A percentile compares a stretch with the other conserved stretches of the same genome.
These are phyloP conservation scores for Saksenaea oblongispora DNA, from an alignment of 371 early-diverging fungal genomes.

Conservation along the genomic window DNA sequence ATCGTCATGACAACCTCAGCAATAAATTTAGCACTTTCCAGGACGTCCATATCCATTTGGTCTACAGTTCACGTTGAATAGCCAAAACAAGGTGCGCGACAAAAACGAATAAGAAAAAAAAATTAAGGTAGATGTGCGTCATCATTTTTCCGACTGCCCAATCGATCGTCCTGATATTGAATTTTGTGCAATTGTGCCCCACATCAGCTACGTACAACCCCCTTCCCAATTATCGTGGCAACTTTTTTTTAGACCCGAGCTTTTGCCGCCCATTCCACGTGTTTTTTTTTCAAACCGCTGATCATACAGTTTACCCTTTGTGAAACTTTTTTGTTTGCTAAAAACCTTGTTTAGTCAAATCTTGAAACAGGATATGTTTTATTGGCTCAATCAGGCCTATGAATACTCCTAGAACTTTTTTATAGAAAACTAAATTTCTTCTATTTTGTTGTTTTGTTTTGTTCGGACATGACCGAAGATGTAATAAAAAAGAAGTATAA, in stretches of 20 bases:
- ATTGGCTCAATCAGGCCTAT: not conserved
- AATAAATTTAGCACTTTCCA: slow-evolving; percentile 64
- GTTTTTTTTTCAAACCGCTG: not conserved
- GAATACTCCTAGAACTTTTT: not conserved
- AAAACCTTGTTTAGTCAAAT: not conserved
- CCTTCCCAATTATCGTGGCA: not conserved
- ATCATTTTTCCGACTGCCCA: not conserved
- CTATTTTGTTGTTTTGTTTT: not conserved
- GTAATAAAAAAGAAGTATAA: not conserved
- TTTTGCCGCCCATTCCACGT: not conserved
- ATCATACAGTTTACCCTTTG: slow-evolving; percentile 3
- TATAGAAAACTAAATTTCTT: not conserved
- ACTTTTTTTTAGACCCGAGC: slow-evolving; percentile 2
- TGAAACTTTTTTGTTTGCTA: not conserved
- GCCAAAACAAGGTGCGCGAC: not conserved
- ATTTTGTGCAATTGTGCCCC: not conserved
- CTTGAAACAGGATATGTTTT: not conserved
- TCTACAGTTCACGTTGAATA: slow-evolving; percentile 4
- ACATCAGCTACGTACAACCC: not conserved
- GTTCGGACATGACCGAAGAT: not conserved
- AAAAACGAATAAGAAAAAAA: not conserved
- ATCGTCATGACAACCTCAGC: slow-evolving; percentile 32
- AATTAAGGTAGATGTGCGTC: not conserved
- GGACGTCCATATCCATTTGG: slow-evolving; percentile 30
- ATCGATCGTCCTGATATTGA: not conserved